Conservation (phyloP, 2,329 filamentous ascomycete species). For the Endoconidiophora laricicola region DNA sequence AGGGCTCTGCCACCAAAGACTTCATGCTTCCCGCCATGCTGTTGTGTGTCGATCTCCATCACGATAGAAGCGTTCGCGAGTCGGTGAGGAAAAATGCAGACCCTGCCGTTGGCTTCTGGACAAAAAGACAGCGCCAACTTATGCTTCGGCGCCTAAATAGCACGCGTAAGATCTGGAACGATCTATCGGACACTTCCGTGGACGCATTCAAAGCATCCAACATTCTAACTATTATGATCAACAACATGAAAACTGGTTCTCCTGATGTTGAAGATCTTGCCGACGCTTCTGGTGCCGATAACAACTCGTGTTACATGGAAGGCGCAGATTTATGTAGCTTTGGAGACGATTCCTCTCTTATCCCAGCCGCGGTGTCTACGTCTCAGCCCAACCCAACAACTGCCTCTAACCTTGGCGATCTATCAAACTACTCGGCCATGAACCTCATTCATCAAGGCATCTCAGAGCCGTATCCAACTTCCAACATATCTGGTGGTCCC, state of each 20-base stretch:
- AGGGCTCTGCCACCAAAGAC: slow-evolving; percentile 64
- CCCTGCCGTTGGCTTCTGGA: slow-evolving; percentile 25
- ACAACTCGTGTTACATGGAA: background rate
- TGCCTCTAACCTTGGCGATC: too few species aligned
- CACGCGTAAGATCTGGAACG: slow-evolving; percentile 65
- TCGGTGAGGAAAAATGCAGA: slow-evolving; percentile 23
- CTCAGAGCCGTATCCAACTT: background rate
- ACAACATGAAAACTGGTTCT: slow-evolving; percentile 37
- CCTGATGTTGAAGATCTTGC: background rate
- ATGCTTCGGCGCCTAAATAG: slow-evolving; percentile 63
- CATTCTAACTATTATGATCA: slow-evolving; percentile 68
- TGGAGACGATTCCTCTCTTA: background rate
- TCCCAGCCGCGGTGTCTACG: background rate
- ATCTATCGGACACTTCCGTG: slow-evolving; percentile 59
- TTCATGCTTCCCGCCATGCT: slow-evolving; percentile 78
- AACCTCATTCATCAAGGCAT: background rate
- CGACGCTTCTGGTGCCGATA: background rate
- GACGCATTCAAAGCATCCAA: slow-evolving; percentile 79
- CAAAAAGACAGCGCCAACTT: slow-evolving; percentile 43
- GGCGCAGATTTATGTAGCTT: background rate
- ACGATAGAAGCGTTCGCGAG: slow-evolving; percentile 24
- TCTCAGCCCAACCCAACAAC: background rate
- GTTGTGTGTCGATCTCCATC: slow-evolving; percentile 63
- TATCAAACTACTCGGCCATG: background rate
- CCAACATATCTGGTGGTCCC: background rate